Percentiles rank a stretch among this genome's conserved stretches.
Conservation (phyloP, 2,329 filamentous ascomycete genomes). For the Neoarthrinium moseri region DNA sequence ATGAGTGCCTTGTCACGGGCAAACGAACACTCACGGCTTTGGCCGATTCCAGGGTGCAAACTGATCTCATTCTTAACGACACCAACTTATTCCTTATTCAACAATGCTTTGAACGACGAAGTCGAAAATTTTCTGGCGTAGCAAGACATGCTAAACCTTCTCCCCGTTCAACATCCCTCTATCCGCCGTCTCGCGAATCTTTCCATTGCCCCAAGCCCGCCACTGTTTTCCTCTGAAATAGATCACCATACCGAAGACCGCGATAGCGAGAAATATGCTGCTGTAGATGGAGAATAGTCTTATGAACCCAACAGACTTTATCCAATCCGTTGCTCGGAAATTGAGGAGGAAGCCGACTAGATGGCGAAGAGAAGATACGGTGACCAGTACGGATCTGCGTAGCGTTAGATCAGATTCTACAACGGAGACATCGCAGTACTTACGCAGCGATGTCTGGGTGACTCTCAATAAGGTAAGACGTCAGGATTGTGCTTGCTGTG, state of each 20-base stretch:
- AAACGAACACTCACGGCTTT: no score
- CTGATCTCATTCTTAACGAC: no score
- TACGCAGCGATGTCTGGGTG: constrained; percentile 26
- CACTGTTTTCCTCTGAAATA: constrained; percentile 16
- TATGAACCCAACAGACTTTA: constrained; percentile 15
- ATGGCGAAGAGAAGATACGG: constrained; percentile 19
- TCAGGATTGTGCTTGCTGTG: constrained; percentile 23
- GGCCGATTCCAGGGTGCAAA: no score
- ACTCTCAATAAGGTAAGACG: constrained; percentile 31
- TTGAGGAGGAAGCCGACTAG: constrained; percentile 17
- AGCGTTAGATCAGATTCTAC: neutral
- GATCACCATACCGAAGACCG: constrained; percentile 14
- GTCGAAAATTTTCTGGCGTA: no score
- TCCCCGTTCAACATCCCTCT: no score
- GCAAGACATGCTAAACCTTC: no score
- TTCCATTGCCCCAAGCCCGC: no score
- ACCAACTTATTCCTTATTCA: no score
- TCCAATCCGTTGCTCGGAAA: constrained; percentile 18
- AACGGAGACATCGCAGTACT: neutral
- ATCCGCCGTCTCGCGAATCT: no score
- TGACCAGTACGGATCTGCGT: constrained; percentile 19
- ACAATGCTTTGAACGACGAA: no score
- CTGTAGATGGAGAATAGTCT: constrained; percentile 15
- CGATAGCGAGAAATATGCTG: constrained; percentile 10
- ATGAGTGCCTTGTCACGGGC: no score